phyloP scores from a whole-genome alignment of 1,284 basidiomycete species.

The Pisolithus thermaeus region DNA sequence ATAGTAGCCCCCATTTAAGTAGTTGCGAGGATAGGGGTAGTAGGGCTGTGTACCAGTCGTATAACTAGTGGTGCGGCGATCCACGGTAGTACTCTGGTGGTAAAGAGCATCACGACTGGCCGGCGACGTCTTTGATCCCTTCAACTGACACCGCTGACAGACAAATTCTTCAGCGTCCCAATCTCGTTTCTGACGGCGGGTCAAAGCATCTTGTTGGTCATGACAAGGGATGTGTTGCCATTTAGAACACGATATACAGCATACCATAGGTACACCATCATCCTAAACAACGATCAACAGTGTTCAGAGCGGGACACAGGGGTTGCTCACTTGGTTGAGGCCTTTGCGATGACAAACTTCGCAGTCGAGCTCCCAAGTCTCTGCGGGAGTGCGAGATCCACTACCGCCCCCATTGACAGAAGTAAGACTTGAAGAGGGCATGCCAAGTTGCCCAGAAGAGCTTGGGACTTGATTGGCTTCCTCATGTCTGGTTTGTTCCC shows the following conservation, averaged over 20 bases:
- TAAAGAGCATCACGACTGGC: conserved; percentile 6
- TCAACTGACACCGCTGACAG: conserved; percentile 44
- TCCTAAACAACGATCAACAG: conserved; percentile 42
- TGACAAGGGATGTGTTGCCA: conserved; percentile 86
- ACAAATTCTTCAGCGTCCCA: conserved; percentile 69
- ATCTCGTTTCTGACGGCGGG: conserved; percentile 56
- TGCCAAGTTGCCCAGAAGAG: neutral
- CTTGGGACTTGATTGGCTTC: conserved; percentile 1
- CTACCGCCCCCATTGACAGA: conserved; percentile 30
- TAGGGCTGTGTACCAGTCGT: conserved; percentile 10
- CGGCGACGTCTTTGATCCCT: conserved; percentile 10
- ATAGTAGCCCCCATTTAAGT: conserved; percentile 15
- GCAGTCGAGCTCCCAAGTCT: conserved; percentile 80
- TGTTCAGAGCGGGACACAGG: conserved; percentile 1
- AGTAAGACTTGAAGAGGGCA: neutral
- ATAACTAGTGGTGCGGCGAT: conserved; percentile 6
- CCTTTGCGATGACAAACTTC: conserved; percentile 72
- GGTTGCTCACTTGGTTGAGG: conserved; percentile 54
- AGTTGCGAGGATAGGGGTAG: conserved; percentile 14
- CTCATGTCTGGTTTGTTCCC: conserved; percentile 6
- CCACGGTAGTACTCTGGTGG: conserved; percentile 7
- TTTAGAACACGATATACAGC: conserved; percentile 70
- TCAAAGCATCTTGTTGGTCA: conserved; percentile 52
- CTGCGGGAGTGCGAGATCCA: conserved; percentile 44
- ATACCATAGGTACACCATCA: conserved; percentile 70